A percentile compares a stretch with the other conserved stretches of the same genome.
Evolutionary conservation across 805 yeast species (phyloP).

Genomic region (Ascoidea tarda): DNA sequence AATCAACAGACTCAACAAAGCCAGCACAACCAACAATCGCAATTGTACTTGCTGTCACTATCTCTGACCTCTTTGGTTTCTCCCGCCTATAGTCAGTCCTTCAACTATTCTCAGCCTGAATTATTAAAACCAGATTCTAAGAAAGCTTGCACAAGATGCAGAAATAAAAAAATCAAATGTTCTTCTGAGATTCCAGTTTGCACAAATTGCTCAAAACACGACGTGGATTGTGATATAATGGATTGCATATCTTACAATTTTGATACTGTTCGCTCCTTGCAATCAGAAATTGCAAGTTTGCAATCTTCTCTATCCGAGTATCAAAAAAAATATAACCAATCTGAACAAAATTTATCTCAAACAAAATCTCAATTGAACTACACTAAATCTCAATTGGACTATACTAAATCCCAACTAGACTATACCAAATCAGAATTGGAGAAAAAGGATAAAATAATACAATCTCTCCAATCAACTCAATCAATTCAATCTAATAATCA

Average conservation of each 20-base stretch:
- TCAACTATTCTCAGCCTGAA: not conserved
- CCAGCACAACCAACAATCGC: too few species aligned
- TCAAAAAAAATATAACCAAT: not conserved
- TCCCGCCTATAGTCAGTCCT: too few species aligned
- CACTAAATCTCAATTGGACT: too few species aligned
- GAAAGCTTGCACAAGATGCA: not conserved
- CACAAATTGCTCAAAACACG: not conserved
- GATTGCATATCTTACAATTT: not conserved
- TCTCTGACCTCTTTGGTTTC: too few species aligned
- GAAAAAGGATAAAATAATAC: too few species aligned
- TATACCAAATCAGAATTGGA: too few species aligned
- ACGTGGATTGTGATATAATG: not conserved
- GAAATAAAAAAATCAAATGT: not conserved
- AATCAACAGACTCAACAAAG: too few species aligned
- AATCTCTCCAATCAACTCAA: too few species aligned
- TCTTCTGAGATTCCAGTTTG: not conserved
- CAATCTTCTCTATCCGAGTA: not conserved
- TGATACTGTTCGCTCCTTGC: not conserved
- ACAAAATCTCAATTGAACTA: too few species aligned
- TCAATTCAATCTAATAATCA: not conserved
- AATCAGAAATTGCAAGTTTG: too few species aligned
- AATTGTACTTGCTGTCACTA: too few species aligned
- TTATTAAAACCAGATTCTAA: not conserved
- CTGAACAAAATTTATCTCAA: not conserved
- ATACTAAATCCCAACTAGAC: too few species aligned